These are phyloP conservation scores for Gardenia jasminoides DNA, from an alignment of 257 asterid genomes.

Conservation along the genomic window DNA sequence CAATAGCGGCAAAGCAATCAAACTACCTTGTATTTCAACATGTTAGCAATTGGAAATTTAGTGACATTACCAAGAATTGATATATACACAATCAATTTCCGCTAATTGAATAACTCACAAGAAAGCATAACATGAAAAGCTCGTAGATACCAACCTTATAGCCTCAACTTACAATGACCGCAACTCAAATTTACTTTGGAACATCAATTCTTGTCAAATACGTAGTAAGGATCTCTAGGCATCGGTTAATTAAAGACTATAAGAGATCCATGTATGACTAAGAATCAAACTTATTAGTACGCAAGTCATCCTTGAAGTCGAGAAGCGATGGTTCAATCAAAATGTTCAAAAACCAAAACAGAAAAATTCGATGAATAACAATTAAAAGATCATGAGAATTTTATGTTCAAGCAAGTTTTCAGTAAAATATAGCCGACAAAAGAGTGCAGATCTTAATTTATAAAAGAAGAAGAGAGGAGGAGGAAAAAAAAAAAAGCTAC, in stretches of 20 bases:
- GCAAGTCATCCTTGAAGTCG: neutral
- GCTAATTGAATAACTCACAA: neutral
- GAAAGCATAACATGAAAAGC: neutral
- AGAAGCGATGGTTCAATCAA: neutral
- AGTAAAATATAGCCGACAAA: neutral
- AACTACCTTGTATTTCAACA: too few relatives aligned
- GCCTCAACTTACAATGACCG: neutral
- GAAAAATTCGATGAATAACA: neutral
- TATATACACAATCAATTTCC: too few relatives aligned
- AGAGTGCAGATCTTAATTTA: neutral
- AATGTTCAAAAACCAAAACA: slow-evolving; percentile 4
- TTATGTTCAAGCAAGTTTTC: neutral
- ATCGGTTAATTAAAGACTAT: neutral
- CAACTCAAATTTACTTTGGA: slow-evolving; percentile 6
- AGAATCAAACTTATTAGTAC: neutral
- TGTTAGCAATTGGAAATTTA: too few relatives aligned
- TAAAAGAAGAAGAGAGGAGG: neutral
- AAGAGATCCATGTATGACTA: neutral
- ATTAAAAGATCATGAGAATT: neutral
- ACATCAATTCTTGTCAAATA: neutral
- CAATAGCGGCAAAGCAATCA: too few relatives aligned
- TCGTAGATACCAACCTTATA: neutral
- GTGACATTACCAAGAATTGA: too few relatives aligned
- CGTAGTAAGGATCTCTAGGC: neutral
- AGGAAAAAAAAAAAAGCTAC: neutral